Evolutionary conservation across 768 basidiomycete genomes (phyloP).

Genomic region (Amanita inopinata): DNA sequence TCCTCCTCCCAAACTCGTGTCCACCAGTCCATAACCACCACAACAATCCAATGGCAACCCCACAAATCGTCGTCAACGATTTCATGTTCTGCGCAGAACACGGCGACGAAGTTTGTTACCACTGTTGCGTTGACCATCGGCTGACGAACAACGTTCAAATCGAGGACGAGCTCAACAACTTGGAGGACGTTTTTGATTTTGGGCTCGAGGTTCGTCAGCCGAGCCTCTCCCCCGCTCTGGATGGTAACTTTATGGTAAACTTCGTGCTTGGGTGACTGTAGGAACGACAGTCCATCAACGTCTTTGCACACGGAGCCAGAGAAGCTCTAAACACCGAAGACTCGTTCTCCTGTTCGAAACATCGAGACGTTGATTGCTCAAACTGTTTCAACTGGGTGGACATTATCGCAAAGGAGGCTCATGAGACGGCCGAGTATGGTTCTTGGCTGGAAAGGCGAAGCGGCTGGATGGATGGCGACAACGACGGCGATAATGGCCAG

Average conservation of each 20-base stretch:
- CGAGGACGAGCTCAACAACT: conserved; percentile 6
- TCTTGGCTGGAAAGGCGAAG: conserved; percentile 12
- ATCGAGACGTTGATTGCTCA: conserved; percentile 20
- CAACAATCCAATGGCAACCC: neutral
- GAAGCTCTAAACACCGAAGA: conserved; percentile 9
- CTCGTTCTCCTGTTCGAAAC: conserved; percentile 19
- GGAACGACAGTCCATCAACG: conserved; percentile 11
- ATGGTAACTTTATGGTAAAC: no score
- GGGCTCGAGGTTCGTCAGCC: conserved; percentile 11
- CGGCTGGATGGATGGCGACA: neutral
- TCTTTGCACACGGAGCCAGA: conserved; percentile 8
- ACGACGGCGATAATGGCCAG: neutral
- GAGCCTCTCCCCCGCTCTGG: no score
- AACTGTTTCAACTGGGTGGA: conserved; percentile 27
- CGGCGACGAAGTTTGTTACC: conserved; percentile 14
- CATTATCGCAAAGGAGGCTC: conserved; percentile 19
- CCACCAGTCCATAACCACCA: no score
- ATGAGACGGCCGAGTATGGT: conserved; percentile 15
- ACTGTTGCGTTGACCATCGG: conserved; percentile 13
- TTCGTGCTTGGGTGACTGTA: neutral
- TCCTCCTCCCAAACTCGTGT: no score
- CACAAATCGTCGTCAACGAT: conserved; percentile 7
- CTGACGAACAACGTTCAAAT: conserved; percentile 11
- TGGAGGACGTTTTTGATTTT: conserved; percentile 8
- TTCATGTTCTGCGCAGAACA: conserved; percentile 16